A percentile compares a stretch with the other conserved stretches of the same genome.
Conservation (phyloP, 305 asterid species). For the Solanum chacoense region DNA sequence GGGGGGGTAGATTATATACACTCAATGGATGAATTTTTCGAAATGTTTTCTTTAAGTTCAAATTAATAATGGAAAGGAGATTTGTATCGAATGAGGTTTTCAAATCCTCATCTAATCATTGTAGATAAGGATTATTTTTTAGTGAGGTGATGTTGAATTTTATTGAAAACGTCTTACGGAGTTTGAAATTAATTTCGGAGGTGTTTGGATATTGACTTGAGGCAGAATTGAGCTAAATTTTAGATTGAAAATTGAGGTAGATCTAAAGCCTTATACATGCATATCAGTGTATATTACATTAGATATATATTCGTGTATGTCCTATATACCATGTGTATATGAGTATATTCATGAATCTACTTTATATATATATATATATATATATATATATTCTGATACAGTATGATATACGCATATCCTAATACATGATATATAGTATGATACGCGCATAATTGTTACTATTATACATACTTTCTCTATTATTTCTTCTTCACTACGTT, state of each 20-base stretch:
- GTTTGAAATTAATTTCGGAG: neutral
- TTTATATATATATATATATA: no score
- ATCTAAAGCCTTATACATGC: neutral
- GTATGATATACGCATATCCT: no score
- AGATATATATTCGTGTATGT: neutral
- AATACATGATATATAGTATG: no score
- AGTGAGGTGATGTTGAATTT: no score
- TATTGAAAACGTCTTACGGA: neutral
- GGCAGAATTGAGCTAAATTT: neutral
- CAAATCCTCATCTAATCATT: neutral
- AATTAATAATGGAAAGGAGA: neutral
- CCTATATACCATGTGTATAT: neutral
- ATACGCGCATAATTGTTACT: no score
- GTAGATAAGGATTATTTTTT: neutral
- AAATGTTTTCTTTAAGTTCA: neutral
- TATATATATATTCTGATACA: no score
- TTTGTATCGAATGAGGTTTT: neutral
- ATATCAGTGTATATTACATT: neutral
- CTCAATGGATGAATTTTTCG: no score
- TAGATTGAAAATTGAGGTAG: neutral
- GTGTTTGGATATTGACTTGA: neutral
- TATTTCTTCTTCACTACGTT: no score
- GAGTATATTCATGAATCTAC: neutral
- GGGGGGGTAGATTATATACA: neutral
- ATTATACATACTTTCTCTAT: no score